These are phyloP conservation scores for Fusarium veterinarium DNA, from an alignment of 2,329 filamentous ascomycete species.

Conservation along the genomic window DNA sequence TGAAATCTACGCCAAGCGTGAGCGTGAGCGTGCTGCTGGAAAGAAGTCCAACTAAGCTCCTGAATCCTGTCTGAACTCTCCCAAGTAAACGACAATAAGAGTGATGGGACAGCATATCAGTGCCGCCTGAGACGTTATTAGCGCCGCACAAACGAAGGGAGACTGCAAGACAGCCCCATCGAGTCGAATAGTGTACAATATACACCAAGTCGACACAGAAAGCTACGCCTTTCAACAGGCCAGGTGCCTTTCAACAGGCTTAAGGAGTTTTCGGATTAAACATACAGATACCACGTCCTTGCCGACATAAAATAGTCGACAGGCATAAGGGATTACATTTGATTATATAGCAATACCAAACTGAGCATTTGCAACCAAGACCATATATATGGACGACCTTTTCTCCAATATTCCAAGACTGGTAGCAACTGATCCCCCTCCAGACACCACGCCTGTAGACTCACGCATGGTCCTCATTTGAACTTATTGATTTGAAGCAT, in stretches of 20 bases:
- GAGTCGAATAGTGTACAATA: constrained; percentile 23
- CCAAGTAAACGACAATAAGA: constrained; percentile 14
- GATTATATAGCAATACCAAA: constrained; percentile 33
- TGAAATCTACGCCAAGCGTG: constrained; percentile 90
- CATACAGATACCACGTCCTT: constrained; percentile 25
- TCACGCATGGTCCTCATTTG: background rate
- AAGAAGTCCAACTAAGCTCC: constrained; percentile 63
- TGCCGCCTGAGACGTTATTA: background rate
- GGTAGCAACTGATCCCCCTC: background rate
- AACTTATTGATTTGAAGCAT: background rate
- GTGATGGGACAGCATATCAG: background rate
- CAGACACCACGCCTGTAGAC: background rate
- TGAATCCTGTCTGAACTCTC: constrained; percentile 1
- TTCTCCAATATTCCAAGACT: background rate
- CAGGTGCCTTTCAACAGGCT: constrained; percentile 45
- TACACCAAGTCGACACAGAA: constrained; percentile 35
- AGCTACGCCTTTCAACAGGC: constrained; percentile 46
- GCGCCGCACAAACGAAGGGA: background rate
- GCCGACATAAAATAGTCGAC: constrained; percentile 32
- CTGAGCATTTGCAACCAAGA: constrained; percentile 20
- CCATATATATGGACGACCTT: background rate
- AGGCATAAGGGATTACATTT: constrained; percentile 21
- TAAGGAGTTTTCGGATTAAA: constrained; percentile 38
- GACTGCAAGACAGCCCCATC: constrained; percentile 5
- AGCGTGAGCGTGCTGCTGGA: constrained; percentile 65